Evolutionary conservation across 495 filamentous ascomycete species (phyloP), one percentile per base, ranked within the genome.

Genomic region (Aspergillus sparsus): DNA sequence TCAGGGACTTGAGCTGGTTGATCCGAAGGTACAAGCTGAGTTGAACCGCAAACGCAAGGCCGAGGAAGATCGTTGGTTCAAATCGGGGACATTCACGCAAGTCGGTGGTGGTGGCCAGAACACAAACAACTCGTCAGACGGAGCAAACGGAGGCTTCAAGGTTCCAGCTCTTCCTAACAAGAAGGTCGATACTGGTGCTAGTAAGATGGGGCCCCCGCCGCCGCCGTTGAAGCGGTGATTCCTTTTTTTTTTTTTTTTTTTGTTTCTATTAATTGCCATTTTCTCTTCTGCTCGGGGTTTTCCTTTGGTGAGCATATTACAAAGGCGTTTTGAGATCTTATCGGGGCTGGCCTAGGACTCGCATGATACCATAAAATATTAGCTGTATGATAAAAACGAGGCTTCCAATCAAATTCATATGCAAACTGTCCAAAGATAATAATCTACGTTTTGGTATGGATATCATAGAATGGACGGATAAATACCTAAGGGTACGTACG

Each of bases 31-130:
- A 54, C 85, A 89, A 66, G 88, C 89, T 3, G 92, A 82, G 74
- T 74, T 92, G 65, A 91, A 78, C 65, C 82, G 91, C 61, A 97
- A 98, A 78, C 80, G 90, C 67, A 94, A 94, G 66, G 93, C 92
- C 6, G 93, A 97, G 63, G 91, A 95, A 68, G 93, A 98, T 70
- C 80, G 91, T 42, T 98, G 92, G 88, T 98, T 98, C 77, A 95
- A 91, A 69, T 89, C 91, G 21, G 95, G 94, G 3, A 94, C 92
- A 5, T 98, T 98, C 62, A 97, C 94, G 31, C 92, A 96, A 76
- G 85, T 96, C 55, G 21, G 21, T 27, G 21, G 21, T 27, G 89
- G 89, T 13, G 77, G 81, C 42, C 77, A 73, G 53, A 72, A 66
- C 44, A 72, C 55, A 37, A 71, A 70, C n/a, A 47, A 39, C 11